These are phyloP conservation scores for Aspergillus arachidicola DNA, from an alignment of 2,329 filamentous ascomycete genomes.

Conservation along the genomic window DNA sequence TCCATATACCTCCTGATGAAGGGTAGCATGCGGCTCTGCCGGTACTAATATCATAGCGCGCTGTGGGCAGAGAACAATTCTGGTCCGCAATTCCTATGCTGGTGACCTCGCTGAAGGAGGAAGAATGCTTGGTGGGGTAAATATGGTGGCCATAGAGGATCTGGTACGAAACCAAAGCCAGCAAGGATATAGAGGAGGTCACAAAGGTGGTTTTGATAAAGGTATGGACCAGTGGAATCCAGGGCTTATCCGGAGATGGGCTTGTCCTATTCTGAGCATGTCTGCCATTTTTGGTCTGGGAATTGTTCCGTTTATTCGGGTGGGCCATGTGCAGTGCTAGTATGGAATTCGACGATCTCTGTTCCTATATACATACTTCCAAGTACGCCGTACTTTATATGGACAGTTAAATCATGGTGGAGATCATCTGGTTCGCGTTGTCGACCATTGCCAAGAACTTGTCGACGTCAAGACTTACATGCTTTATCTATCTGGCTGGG, in stretches of 20 bases:
- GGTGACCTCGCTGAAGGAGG: not conserved
- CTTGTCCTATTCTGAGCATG: not conserved
- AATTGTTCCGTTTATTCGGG: not conserved
- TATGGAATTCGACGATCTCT: not conserved
- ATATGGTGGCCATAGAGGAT: not conserved
- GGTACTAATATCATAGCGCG: constrained; percentile 6
- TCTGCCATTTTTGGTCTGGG: not conserved
- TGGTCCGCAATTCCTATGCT: not conserved
- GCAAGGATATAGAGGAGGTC: not conserved
- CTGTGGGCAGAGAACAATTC: constrained; percentile 9
- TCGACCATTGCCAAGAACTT: no score
- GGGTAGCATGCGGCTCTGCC: constrained; percentile 8
- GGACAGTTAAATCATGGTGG: not conserved
- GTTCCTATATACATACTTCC: not conserved
- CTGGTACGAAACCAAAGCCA: not conserved
- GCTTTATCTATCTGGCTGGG: no score
- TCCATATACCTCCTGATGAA: constrained; percentile 7
- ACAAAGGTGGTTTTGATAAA: not conserved
- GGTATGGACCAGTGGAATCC: not conserved
- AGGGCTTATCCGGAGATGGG: not conserved
- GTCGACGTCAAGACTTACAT: no score
- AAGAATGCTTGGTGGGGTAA: not conserved
- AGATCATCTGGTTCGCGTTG: not conserved
- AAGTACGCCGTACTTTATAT: not conserved
- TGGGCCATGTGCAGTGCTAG: not conserved